Base-by-base conservation (phyloP, 2,329 filamentous ascomycete genomes). In the Orbilia blumenaviensis region DNA sequence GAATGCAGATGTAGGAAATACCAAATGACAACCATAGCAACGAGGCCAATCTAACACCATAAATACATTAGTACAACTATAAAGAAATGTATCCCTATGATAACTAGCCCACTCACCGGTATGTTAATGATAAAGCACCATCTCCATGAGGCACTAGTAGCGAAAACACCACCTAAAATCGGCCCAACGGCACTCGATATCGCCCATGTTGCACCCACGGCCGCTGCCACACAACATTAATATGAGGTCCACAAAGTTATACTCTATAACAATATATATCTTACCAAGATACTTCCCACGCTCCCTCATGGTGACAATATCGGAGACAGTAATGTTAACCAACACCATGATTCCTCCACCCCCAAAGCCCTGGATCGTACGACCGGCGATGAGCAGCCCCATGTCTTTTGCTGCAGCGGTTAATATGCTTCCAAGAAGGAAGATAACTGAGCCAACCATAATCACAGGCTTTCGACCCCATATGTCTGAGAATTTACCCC, bases 51-150 rank as follows among this genome's bases (percentile, higher is more conserved):
- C 25, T 76, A 60, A 21, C 21, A 8, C 2, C 36, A 5, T 36
- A 16, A 25, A 46, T 36, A 62, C 8, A 14, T 38, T 4, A 41
- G 29, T 16, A 5, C 1, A 32, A 64, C 25, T 29, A n/a, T 18
- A 81, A 80, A 62, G 80, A 2, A 8, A 10, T 41, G 78, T 80
- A 52, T 29, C 12, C 7, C 69, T 50, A 67, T 77, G 36, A 8
- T 50, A 42, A 16, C 3, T 46, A 21, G 25, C 2, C 38, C 32
- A 81, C 81, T 78, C 54, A 88, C 82, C 2, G 86, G 86, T 9
- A 87, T 80, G 81, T 92, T 92, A 81, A 92, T 87, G 81, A 88
- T 89, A 81, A 89, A 89, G 80, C 87, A 92, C 89, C 89, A 91
- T 54, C 90, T 84, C 90, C 90, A 92, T 14, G 83, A 86, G 2